A percentile compares a stretch with the other conserved stretches of the same genome.
Evolutionary conservation across 208 protist species (phyloP).

Genomic region (Leishmania aethiopica): DNA sequence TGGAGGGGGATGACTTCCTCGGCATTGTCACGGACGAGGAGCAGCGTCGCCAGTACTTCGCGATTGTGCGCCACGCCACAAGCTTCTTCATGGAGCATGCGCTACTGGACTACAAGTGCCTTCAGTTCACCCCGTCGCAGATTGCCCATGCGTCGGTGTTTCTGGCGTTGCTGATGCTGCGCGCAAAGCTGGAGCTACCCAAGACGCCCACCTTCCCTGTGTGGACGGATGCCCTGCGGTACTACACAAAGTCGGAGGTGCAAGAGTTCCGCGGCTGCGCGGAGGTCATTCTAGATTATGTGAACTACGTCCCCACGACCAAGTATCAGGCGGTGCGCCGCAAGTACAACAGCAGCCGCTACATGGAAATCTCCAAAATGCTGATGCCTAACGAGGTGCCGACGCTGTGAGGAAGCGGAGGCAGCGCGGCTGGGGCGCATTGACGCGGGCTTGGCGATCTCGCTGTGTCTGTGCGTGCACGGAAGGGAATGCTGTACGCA

Average conservation of each 20-base stretch:
- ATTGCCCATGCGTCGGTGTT: slow-evolving; percentile 93
- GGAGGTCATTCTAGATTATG: slow-evolving; percentile 79
- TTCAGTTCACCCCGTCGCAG: slow-evolving; percentile 94
- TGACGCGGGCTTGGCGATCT: background rate
- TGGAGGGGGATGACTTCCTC: slow-evolving; percentile 68
- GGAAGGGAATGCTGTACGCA: slow-evolving; percentile 1
- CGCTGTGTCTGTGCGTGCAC: background rate
- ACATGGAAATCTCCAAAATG: slow-evolving; percentile 81
- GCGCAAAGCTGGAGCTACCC: slow-evolving; percentile 43
- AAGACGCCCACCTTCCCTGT: slow-evolving; percentile 20
- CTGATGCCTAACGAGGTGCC: slow-evolving; percentile 67
- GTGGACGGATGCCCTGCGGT: slow-evolving; percentile 70
- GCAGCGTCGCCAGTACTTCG: slow-evolving; percentile 36
- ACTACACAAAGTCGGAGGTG: slow-evolving; percentile 71
- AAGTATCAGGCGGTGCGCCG: slow-evolving; percentile 88
- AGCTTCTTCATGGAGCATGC: slow-evolving; percentile 89
- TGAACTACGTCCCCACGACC: slow-evolving; percentile 77
- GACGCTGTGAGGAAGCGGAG: slow-evolving; percentile 6
- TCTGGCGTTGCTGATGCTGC: slow-evolving; percentile 78
- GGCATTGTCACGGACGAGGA: slow-evolving; percentile 38
- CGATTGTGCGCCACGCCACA: slow-evolving; percentile 63
- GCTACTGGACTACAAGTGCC: slow-evolving; percentile 87
- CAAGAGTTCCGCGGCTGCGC: slow-evolving; percentile 77
- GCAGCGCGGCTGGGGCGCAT: background rate
- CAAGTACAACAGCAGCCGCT: slow-evolving; percentile 84